Percentiles rank a stretch among this genome's conserved stretches.
These are phyloP conservation scores for Ganoderma meredithae DNA, from an alignment of 1,284 basidiomycete species.

Conservation along the genomic window DNA sequence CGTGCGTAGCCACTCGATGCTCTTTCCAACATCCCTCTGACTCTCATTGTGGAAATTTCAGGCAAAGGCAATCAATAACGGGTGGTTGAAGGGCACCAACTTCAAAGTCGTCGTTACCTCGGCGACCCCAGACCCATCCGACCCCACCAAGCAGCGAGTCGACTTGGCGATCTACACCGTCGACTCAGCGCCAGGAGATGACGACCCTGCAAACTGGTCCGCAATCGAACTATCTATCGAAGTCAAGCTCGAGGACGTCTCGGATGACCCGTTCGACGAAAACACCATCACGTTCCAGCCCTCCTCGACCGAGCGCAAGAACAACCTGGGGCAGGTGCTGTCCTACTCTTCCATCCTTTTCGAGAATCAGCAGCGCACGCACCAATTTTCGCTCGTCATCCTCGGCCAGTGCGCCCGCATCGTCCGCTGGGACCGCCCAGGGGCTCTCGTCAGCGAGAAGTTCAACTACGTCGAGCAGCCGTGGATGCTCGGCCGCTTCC, in stretches of 20 bases:
- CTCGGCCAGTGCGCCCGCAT: slow-evolving; percentile 24
- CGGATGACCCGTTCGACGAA: slow-evolving; percentile 21
- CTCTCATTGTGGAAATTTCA: not conserved
- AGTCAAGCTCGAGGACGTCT: slow-evolving; percentile 11
- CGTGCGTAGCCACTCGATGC: not conserved
- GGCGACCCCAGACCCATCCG: not conserved
- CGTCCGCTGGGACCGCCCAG: slow-evolving; percentile 20
- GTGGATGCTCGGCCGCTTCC: slow-evolving; percentile 19
- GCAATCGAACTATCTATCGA: slow-evolving; percentile 18
- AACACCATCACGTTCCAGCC: not conserved
- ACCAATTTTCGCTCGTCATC: slow-evolving; percentile 18
- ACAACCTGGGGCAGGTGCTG: slow-evolving; percentile 13
- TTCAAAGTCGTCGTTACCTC: not conserved
- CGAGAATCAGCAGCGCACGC: slow-evolving; percentile 16
- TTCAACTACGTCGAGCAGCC: slow-evolving; percentile 24
- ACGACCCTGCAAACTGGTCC: slow-evolving; percentile 13
- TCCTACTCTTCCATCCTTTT: slow-evolving; percentile 20
- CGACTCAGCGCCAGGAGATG: not conserved
- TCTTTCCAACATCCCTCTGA: not conserved
- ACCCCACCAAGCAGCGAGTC: not conserved
- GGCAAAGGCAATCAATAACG: not conserved
- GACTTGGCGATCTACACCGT: not conserved
- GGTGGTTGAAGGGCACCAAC: not conserved
- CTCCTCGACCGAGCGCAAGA: not conserved
- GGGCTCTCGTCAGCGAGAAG: slow-evolving; percentile 16